phyloP scores from a whole-genome alignment of 306 rosid genomes.

The Citrullus amarus region DNA sequence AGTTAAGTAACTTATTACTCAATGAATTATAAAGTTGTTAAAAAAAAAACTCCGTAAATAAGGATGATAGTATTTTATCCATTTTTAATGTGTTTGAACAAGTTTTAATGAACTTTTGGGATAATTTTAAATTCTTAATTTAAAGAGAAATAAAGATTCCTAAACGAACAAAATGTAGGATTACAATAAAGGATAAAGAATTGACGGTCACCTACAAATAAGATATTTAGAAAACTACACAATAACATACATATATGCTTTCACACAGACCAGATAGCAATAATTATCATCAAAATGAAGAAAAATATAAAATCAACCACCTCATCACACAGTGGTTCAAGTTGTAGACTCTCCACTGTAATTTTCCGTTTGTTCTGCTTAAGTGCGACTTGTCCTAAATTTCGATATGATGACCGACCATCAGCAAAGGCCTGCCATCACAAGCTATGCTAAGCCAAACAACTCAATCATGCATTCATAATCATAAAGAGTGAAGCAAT shows the following conservation, averaged over 20 bases:
- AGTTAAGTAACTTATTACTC: background rate
- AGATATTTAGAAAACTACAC: background rate
- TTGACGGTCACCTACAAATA: background rate
- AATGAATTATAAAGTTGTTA: too few species aligned
- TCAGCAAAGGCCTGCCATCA: slow-evolving; percentile 54
- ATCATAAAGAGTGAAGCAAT: background rate
- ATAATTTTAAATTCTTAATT: background rate
- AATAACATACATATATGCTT: background rate
- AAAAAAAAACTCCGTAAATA: background rate
- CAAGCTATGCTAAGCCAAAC: slow-evolving; percentile 3
- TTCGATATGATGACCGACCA: slow-evolving; percentile 16
- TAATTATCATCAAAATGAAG: slow-evolving; percentile 3
- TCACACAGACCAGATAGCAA: background rate
- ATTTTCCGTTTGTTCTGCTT: slow-evolving; percentile 41
- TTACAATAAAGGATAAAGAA: background rate
- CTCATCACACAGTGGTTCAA: slow-evolving; percentile 83
- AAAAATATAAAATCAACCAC: slow-evolving; percentile 24
- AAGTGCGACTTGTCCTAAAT: background rate
- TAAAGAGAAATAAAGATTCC: background rate
- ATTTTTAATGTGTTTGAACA: background rate
- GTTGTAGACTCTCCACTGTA: slow-evolving; percentile 43
- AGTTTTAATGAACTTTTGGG: background rate
- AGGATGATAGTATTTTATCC: background rate
- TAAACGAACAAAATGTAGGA: background rate
- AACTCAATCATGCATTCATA: background rate